Conservation (phyloP, 2,329 filamentous ascomycete genomes). For the Fusarium bulbicola region DNA sequence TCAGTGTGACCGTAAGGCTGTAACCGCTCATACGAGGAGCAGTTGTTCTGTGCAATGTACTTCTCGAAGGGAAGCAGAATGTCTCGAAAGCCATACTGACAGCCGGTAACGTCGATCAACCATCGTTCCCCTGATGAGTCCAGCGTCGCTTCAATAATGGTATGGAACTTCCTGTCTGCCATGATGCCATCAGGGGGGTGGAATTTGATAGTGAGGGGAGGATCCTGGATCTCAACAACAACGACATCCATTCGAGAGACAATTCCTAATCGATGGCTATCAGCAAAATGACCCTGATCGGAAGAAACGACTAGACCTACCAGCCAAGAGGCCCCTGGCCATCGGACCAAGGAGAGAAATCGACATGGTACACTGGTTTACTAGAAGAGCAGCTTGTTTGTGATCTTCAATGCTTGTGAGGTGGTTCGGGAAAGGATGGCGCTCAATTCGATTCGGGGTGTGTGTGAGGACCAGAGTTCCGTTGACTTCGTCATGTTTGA, state of each 20-base stretch:
- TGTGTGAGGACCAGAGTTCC: conserved; percentile 8
- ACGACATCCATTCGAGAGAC: not conserved
- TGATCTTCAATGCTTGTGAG: conserved; percentile 4
- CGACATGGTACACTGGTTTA: conserved; percentile 4
- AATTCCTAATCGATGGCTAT: not conserved
- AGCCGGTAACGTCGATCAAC: conserved; percentile 20
- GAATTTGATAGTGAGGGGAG: conserved; percentile 2
- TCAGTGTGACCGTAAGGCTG: conserved; percentile 5
- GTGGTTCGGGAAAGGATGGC: conserved; percentile 4
- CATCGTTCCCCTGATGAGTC: conserved; percentile 5
- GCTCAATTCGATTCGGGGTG: not conserved
- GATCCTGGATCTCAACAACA: not conserved
- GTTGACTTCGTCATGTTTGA: not conserved
- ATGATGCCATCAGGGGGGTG: not conserved
- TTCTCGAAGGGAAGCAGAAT: conserved; percentile 14
- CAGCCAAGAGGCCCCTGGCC: conserved; percentile 7
- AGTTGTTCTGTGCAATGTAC: conserved; percentile 6
- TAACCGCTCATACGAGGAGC: not conserved
- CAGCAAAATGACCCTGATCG: not conserved
- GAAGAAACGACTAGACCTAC: not conserved
- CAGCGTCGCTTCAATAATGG: not conserved
- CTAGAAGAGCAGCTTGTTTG: conserved; percentile 12
- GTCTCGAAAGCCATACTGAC: conserved; percentile 29
- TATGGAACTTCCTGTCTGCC: not conserved
- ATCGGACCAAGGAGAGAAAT: conserved; percentile 15